phyloP scores from a whole-genome alignment of 2,329 filamentous ascomycete species.

The Penicillium decumbens region DNA sequence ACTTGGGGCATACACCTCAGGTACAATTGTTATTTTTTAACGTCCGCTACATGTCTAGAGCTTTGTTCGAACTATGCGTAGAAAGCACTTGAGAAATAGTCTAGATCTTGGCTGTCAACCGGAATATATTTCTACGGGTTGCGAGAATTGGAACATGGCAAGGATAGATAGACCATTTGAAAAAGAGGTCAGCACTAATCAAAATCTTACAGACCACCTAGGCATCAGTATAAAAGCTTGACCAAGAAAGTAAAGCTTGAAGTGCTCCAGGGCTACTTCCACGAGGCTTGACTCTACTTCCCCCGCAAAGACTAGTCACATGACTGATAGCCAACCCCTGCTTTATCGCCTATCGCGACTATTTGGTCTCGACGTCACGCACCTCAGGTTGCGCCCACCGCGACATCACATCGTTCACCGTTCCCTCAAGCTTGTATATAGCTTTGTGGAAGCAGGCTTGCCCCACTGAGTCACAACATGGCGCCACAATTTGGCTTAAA shows the following conservation, averaged over 20 bases:
- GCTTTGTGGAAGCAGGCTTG: background rate
- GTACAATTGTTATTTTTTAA: too few relatives aligned
- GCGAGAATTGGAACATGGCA: background rate
- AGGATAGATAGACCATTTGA: background rate
- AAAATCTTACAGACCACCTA: background rate
- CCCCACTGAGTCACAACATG: conserved; percentile 7
- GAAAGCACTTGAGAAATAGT: background rate
- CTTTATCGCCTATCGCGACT: conserved; percentile 18
- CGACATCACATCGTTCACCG: background rate
- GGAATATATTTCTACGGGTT: background rate
- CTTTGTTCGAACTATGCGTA: background rate
- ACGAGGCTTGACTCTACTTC: background rate
- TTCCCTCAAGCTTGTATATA: background rate
- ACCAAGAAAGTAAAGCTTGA: background rate
- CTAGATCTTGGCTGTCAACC: too few relatives aligned
- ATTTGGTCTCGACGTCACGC: conserved; percentile 9
- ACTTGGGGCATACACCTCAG: too few relatives aligned
- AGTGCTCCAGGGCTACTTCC: background rate
- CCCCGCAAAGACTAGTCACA: conserved; percentile 15
- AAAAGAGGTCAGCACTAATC: background rate
- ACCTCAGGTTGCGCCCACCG: background rate
- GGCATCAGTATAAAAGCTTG: background rate
- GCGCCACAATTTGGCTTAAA: conserved; percentile 43
- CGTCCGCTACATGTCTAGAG: too few relatives aligned
- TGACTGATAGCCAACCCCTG: conserved; percentile 15